Conservation (phyloP, 768 basidiomycete species). For the Zangia roseola region DNA sequence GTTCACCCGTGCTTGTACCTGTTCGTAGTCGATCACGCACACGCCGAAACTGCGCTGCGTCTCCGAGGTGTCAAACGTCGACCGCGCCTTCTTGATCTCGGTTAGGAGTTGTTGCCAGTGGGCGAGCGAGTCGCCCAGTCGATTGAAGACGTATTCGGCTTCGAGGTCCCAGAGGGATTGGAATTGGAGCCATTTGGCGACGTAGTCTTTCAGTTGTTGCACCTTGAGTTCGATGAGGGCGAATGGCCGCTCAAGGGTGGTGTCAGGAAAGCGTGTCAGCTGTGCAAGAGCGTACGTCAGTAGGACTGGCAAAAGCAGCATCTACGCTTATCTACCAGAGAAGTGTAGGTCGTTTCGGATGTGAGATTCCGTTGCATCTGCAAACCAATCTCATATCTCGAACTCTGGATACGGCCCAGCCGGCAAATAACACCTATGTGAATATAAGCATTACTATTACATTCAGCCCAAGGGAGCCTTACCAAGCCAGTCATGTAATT, state of each 20-base stretch:
- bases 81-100: constrained; percentile 94
- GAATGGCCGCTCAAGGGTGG: constrained; percentile 79
- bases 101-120: constrained; percentile 95
- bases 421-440: constrained; percentile 79
- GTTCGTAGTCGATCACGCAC: constrained; percentile 95
- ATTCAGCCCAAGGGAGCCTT: constrained; percentile 8
- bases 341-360: constrained; percentile 78
- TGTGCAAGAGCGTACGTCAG: constrained; percentile 29
- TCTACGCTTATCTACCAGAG: constrained; percentile 54
- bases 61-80: constrained; percentile 96
- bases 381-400: constrained; percentile 94
- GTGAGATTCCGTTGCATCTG: constrained; percentile 73
- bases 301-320: neutral
- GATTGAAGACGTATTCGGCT: constrained; percentile 93
- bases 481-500: constrained; percentile 91
- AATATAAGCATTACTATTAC: neutral
- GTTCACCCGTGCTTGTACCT: constrained; percentile 95
- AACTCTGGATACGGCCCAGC: constrained; percentile 85
- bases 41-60: constrained; percentile 90
- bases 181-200: constrained; percentile 98
- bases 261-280: constrained; percentile 74
- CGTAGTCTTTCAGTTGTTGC: constrained; percentile 84
- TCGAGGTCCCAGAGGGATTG: constrained; percentile 99
- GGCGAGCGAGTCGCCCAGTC: constrained; percentile 89
- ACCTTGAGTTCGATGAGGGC: constrained; percentile 85